phyloP scores from a whole-genome alignment of 2,329 filamentous ascomycete genomes.

The Colletotrichum australisinense region DNA sequence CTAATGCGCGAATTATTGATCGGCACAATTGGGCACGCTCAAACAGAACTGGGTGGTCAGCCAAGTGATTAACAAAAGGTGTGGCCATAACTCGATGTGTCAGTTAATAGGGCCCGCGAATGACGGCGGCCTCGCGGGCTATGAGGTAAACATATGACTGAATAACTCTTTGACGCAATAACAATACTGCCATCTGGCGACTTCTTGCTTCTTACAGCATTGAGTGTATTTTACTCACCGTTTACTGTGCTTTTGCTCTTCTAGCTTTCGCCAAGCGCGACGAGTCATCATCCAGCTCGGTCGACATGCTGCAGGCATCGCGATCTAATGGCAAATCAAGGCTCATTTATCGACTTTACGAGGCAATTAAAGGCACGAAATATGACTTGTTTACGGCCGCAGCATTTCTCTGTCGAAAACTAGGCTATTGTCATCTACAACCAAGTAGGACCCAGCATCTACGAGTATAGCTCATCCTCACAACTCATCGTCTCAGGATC shows the following conservation, averaged over 20 bases:
- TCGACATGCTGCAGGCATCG: background rate
- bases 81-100: slow-evolving; percentile 16
- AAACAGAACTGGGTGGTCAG: background rate
- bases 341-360: background rate
- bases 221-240: slow-evolving; percentile 3
- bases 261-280: background rate
- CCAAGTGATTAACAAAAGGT: background rate
- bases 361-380: slow-evolving; percentile 9
- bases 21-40: slow-evolving; percentile 32
- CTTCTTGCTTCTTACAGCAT: slow-evolving; percentile 17
- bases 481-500: slow-evolving; percentile 23
- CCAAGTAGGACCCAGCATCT: background rate
- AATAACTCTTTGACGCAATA: background rate
- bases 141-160: background rate
- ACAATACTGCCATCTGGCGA: background rate
- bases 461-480: background rate
- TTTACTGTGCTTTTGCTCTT: slow-evolving; percentile 19
- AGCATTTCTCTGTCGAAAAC: slow-evolving; percentile 11
- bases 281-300: background rate
- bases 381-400: slow-evolving; percentile 26
- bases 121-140: slow-evolving; percentile 14
- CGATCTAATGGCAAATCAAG: background rate
- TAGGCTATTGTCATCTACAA: slow-evolving; percentile 12
- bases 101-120: slow-evolving; percentile 14
- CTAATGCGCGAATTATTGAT: slow-evolving; percentile 5